Evolutionary conservation across 2,329 filamentous ascomycete genomes (phyloP).

Genomic region (Didymellaceae sp.): DNA sequence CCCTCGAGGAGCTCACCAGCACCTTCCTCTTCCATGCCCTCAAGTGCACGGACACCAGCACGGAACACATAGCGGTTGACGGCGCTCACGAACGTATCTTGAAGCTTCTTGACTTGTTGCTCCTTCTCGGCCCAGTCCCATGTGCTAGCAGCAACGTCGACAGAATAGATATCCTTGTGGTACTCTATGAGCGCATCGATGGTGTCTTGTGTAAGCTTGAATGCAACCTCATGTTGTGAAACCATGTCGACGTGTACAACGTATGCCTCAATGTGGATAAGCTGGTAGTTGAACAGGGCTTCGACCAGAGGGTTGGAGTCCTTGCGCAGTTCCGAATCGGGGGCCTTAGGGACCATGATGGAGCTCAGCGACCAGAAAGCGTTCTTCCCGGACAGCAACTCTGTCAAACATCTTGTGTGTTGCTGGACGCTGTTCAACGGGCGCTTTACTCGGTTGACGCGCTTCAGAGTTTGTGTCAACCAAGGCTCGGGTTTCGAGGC

Average conservation of each 20-base stretch:
- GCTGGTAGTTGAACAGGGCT: constrained; percentile 89
- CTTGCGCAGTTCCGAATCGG: constrained; percentile 81
- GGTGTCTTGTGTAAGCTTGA: constrained; percentile 93
- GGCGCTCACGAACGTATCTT: constrained; percentile 94
- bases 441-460: constrained; percentile 95
- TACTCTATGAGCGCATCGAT: constrained; percentile 94
- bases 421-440: constrained; percentile 96
- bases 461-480: constrained; percentile 95
- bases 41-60: constrained; percentile 84
- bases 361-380: constrained; percentile 96
- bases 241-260: constrained; percentile 99
- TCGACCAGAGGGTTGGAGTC: constrained; percentile 84
- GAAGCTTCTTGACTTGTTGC: constrained; percentile 92
- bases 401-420: constrained; percentile 92
- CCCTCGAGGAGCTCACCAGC: constrained; percentile 91
- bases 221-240: constrained; percentile 93
- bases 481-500: constrained; percentile 92
- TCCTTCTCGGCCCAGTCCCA: constrained; percentile 98
- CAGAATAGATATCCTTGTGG: constrained; percentile 93
- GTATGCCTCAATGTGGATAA: constrained; percentile 94
- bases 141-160: constrained; percentile 85
- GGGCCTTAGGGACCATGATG: constrained; percentile 88
- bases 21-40: constrained; percentile 96
- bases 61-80: constrained; percentile 97
- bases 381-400: constrained; percentile 85